Evolutionary conservation across 768 basidiomycete genomes (phyloP).

Genomic region (Termitomyces sp.): DNA sequence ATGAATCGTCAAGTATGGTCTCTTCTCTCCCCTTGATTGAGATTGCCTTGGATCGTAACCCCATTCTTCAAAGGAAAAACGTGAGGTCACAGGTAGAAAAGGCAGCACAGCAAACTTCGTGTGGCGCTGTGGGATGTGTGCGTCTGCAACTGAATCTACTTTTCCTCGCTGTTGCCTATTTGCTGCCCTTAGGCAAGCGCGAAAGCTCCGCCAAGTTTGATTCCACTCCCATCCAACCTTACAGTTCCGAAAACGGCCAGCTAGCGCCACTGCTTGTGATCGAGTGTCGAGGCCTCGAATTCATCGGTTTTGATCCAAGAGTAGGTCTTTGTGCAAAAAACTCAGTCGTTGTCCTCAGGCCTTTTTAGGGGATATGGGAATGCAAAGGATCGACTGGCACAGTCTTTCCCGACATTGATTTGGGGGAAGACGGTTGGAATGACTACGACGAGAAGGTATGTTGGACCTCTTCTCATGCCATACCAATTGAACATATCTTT

Average conservation of each 20-base stretch:
- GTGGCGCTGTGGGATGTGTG: constrained; percentile 73
- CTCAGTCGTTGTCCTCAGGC: background rate
- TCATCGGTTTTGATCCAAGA: constrained; percentile 69
- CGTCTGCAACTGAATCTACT: constrained; percentile 10
- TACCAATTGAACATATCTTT: constrained; percentile 2
- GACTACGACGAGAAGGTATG: constrained; percentile 91
- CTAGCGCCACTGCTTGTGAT: constrained; percentile 65
- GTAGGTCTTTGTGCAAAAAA: constrained; percentile 33
- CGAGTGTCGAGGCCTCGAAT: constrained; percentile 87
- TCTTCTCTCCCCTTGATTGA: background rate
- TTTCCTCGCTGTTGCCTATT: background rate
- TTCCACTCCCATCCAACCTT: constrained; percentile 42
- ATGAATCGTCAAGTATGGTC: constrained; percentile 62
- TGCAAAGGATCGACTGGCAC: constrained; percentile 61
- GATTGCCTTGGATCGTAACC: background rate
- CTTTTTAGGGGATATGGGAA: constrained; percentile 68
- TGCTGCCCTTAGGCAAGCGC: constrained; percentile 48
- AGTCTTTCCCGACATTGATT: constrained; percentile 61
- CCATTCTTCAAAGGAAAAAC: constrained; percentile 50
- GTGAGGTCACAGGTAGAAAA: constrained; percentile 62
- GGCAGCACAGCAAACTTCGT: constrained; percentile 73
- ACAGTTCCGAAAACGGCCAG: constrained; percentile 56
- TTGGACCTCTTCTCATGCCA: background rate
- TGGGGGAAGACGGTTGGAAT: constrained; percentile 69
- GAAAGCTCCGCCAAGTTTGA: constrained; percentile 84